Conservation (phyloP, 306 rosid species). For the Acacia confusa region DNA sequence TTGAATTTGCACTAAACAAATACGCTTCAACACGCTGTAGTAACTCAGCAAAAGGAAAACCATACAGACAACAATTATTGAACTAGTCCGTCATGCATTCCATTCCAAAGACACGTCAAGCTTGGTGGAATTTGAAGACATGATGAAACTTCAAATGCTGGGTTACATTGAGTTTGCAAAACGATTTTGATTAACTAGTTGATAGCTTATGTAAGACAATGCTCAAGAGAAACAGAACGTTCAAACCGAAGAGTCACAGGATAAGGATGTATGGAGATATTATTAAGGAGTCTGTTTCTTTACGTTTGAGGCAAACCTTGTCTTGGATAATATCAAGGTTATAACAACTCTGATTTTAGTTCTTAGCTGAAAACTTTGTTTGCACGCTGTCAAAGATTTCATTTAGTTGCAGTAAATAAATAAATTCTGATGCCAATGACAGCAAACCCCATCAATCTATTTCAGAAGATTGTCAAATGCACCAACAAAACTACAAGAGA, state of each 20-base stretch:
- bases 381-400: neutral
- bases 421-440: neutral
- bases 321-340: constrained; percentile 15
- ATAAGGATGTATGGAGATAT: constrained; percentile 5
- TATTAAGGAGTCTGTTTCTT: constrained; percentile 15
- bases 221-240: neutral
- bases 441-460: neutral
- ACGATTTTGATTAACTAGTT: neutral
- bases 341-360: neutral
- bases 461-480: neutral
- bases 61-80: constrained; percentile 1
- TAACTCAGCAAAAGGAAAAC: constrained; percentile 22
- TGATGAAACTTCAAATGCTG: neutral
- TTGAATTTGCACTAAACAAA: neutral
- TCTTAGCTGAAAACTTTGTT: neutral
- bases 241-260: neutral
- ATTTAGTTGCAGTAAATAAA: neutral
- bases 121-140: constrained; percentile 13
- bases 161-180: constrained; percentile 15
- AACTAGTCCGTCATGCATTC: neutral
- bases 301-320: neutral
- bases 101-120: neutral
- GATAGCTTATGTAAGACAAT: neutral
- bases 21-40: constrained; percentile 20
- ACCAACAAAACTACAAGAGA: neutral